Evolutionary conservation across 1,284 basidiomycete genomes (phyloP).

Genomic region (Cystobasidium pallidum): DNA sequence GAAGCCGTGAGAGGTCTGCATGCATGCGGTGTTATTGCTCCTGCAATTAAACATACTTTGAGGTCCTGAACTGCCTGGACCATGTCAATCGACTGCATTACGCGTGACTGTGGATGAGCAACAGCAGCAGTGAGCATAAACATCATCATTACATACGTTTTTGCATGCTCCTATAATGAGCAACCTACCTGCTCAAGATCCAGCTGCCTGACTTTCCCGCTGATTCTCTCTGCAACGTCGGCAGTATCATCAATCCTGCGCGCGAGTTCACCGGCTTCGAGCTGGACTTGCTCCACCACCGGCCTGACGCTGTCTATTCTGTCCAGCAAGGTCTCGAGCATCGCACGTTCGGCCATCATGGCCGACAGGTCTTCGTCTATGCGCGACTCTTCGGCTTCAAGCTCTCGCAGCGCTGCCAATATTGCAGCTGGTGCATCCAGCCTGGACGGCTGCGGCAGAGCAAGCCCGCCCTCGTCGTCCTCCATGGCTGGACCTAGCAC

Average conservation of each 20-base stretch:
- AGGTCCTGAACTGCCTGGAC: constrained; percentile 54
- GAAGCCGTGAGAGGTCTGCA: too few species aligned
- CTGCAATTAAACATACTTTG: constrained; percentile 45
- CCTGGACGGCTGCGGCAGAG: constrained; percentile 13
- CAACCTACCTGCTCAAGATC: constrained; percentile 86
- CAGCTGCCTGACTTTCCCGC: constrained; percentile 79
- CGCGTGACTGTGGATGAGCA: constrained; percentile 47
- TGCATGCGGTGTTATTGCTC: too few species aligned
- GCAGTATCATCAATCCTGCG: constrained; percentile 49
- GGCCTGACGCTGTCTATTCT: constrained; percentile 47
- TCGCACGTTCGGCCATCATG: constrained; percentile 45
- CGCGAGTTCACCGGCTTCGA: constrained; percentile 49
- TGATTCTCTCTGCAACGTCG: constrained; percentile 74
- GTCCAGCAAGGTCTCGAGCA: constrained; percentile 48
- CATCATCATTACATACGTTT: too few species aligned
- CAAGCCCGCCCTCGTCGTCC: constrained; percentile 1
- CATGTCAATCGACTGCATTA: constrained; percentile 53
- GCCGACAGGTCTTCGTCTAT: constrained; percentile 47
- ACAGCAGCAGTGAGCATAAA: neutral
- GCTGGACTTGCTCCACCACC: constrained; percentile 50
- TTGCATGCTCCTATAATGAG: constrained; percentile 47
- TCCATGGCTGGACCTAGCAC: constrained; percentile 25
- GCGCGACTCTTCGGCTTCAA: constrained; percentile 61
- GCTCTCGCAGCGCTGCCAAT: constrained; percentile 36
- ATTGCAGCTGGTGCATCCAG: constrained; percentile 32